Evolutionary conservation across 2,329 filamentous ascomycete species (phyloP).

Genomic region (Macrophomina pseudophaseolina): DNA sequence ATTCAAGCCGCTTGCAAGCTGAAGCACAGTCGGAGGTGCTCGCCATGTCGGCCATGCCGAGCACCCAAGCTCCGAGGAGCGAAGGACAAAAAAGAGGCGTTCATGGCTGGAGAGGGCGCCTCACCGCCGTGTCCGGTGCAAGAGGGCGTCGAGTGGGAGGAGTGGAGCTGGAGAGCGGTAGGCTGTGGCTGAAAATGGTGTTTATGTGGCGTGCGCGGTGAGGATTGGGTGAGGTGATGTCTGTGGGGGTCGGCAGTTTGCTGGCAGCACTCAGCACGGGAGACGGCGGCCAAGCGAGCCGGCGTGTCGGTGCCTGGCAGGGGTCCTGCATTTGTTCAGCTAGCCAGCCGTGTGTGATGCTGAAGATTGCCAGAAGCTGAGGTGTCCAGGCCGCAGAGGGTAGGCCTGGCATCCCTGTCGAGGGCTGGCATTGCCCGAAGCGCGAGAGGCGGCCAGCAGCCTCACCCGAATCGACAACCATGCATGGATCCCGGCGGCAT

Average conservation of each 20-base stretch:
- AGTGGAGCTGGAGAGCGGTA: neutral
- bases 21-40: neutral
- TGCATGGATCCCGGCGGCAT: neutral
- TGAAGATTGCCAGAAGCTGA: neutral
- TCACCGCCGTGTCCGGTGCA: neutral
- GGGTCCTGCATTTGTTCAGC: neutral
- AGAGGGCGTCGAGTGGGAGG: neutral
- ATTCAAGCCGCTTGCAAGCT: neutral
- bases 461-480: neutral
- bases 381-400: neutral
- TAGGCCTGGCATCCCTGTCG: neutral
- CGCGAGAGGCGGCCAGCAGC: neutral
- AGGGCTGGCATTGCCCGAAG: neutral
- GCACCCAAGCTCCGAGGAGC: neutral
- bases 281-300: slow-evolving; percentile 10
- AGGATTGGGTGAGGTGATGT: neutral
- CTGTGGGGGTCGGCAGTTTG: neutral
- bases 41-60: neutral
- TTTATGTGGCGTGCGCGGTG: slow-evolving; percentile 16
- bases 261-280: neutral
- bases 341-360: neutral
- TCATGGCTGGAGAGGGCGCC: neutral
- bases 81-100: neutral
- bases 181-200: slow-evolving; percentile 3
- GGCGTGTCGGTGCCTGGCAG: slow-evolving; percentile 6